Percentiles rank a stretch among this genome's conserved stretches.
phyloP scores from a whole-genome alignment of 495 filamentous ascomycete species.

The Aspergillus egyptiacus region DNA sequence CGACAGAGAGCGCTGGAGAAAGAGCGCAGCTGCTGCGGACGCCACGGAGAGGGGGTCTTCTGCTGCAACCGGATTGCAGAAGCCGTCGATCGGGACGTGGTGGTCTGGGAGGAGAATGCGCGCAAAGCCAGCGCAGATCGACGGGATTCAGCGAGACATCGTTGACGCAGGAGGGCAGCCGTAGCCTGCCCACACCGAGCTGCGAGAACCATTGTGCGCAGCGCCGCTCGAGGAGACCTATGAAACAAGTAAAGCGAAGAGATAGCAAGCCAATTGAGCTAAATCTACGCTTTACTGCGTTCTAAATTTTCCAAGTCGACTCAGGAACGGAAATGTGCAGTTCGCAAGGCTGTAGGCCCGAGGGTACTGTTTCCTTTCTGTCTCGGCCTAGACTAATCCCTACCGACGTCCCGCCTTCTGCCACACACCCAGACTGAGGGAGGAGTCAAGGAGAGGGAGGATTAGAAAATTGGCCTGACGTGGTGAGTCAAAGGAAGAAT shows the following conservation, averaged over 20 bases:
- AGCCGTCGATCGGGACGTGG: conserved; percentile 30
- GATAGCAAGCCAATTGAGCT: conserved; percentile 15
- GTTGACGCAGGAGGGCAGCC: conserved; percentile 40
- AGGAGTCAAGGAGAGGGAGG: conserved; percentile 13
- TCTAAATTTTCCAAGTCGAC: conserved; percentile 13
- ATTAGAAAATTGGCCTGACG: conserved; percentile 12
- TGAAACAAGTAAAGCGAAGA: conserved; percentile 8
- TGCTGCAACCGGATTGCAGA: conserved; percentile 35
- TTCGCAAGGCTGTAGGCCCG: conserved; percentile 8
- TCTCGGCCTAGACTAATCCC: conserved; percentile 10
- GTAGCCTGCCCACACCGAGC: conserved; percentile 47
- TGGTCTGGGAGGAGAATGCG: conserved; percentile 37
- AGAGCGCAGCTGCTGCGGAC: conserved; percentile 41
- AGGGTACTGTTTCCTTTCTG: conserved; percentile 6
- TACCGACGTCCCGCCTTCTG: conserved; percentile 21
- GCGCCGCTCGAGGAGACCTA: conserved; percentile 20
- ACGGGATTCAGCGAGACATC: conserved; percentile 39
- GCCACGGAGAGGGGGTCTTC: conserved; percentile 33
- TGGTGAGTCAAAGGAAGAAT: conserved; percentile 6
- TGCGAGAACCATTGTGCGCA: conserved; percentile 45
- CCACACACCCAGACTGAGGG: conserved; percentile 20
- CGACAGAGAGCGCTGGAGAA: conserved; percentile 40
- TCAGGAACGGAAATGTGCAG: conserved; percentile 6
- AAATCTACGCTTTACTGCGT: conserved; percentile 10
- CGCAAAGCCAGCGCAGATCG: conserved; percentile 37